Evolutionary conservation across 768 basidiomycete species (phyloP).

Genomic region (Boletus rubroflammeus): DNA sequence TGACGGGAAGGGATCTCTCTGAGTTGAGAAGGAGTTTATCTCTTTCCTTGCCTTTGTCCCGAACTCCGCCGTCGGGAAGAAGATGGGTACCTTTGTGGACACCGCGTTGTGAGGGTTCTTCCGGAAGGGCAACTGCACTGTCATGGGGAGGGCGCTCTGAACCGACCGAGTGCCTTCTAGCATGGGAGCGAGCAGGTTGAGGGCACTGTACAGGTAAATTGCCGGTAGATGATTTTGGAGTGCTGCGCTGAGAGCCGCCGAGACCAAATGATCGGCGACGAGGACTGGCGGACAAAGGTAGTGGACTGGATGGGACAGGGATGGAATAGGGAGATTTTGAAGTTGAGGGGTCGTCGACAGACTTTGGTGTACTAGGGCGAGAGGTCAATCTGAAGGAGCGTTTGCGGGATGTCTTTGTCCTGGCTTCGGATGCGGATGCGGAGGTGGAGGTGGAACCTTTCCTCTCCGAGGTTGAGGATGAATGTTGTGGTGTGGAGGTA

Average conservation of each 20-base stretch:
- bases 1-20: slow-evolving; percentile 5
- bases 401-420: slow-evolving; percentile 21
- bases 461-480: slow-evolving; percentile 16
- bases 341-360: slow-evolving; percentile 15
- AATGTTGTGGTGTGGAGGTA: slow-evolving; percentile 14
- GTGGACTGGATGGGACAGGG: slow-evolving; percentile 28
- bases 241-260: slow-evolving; percentile 24
- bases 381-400: slow-evolving; percentile 31
- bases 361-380: slow-evolving; percentile 31
- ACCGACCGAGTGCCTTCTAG: slow-evolving; percentile 26
- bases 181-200: slow-evolving; percentile 21
- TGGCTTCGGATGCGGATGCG: slow-evolving; percentile 19
- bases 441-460: slow-evolving; percentile 27
- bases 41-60: slow-evolving; percentile 30
- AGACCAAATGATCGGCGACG: slow-evolving; percentile 33
- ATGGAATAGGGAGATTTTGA: slow-evolving; percentile 23
- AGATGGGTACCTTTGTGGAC: slow-evolving; percentile 9
- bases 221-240: slow-evolving; percentile 29
- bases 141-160: slow-evolving; percentile 32
- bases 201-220: slow-evolving; percentile 21
- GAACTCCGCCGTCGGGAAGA: slow-evolving; percentile 11
- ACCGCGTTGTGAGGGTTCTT: slow-evolving; percentile 18
- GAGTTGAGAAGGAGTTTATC: slow-evolving; percentile 2
- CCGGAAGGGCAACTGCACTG: slow-evolving; percentile 32
- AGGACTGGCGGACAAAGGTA: slow-evolving; percentile 33